phyloP scores from a whole-genome alignment of 257 asterid genomes.

The Nicotiana sylvestris region DNA sequence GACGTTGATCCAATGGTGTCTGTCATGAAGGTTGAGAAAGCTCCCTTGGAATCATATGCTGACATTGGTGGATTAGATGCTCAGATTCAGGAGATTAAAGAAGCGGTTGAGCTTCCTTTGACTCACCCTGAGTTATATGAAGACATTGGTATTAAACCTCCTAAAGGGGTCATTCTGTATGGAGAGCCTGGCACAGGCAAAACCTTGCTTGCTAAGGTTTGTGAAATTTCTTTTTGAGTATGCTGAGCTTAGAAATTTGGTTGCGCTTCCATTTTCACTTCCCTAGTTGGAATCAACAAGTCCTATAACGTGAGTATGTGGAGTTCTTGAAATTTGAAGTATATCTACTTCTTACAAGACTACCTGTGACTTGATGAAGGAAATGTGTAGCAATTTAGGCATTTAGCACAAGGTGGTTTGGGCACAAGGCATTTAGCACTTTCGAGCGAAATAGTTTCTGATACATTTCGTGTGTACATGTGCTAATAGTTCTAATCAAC shows the following conservation, averaged over 20 bases:
- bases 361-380: background rate
- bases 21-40: constrained; percentile 97
- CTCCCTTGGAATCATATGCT: constrained; percentile 92
- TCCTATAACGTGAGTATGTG: background rate
- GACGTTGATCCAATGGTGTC: constrained; percentile 97
- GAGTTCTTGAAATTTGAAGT: background rate
- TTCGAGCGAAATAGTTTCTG: background rate
- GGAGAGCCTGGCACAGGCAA: constrained; percentile 99
- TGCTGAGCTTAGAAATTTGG: background rate
- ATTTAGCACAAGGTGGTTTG: too few relatives aligned
- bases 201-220: constrained; percentile 92
- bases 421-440: too few relatives aligned
- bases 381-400: background rate
- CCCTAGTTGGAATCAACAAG: background rate
- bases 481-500: background rate
- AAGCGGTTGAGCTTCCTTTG: constrained; percentile 54
- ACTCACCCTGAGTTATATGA: constrained; percentile 60
- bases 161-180: constrained; percentile 89
- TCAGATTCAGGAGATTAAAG: constrained; percentile 55
- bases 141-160: constrained; percentile 81
- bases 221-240: constrained; percentile 3
- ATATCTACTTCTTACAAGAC: background rate
- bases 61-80: constrained; percentile 61
- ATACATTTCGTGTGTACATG: background rate
- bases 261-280: background rate